Base-by-base conservation (phyloP, 257 asterid genomes). In the Salvia miltiorrhiza region DNA sequence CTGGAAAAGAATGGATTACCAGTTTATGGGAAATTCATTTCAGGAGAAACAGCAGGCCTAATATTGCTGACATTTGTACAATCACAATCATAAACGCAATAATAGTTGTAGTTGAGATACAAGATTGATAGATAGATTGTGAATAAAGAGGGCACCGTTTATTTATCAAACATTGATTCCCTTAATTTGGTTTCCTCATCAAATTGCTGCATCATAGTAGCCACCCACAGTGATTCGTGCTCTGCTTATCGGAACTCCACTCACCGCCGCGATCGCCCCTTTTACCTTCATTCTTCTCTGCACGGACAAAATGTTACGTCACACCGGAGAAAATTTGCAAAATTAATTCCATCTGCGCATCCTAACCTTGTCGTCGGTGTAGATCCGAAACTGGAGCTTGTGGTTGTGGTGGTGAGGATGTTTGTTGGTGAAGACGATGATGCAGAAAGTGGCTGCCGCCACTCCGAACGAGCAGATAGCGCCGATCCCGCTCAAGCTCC, bases 381-480 rank as follows among this genome's bases (percentile, higher is more conserved):
- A 81, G 65, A 84, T 74, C 69, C 84, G 91, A 20, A 88, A 87
- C 16, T 72, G 87, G 44, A 87, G 81, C 80, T 79, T 82, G 40
- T 76, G 86, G 52, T 79, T 75, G 40, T 79, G 78, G 10, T 79
- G 78, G 10, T 62, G 81, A 2, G 53, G 75, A 14, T 75, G 81
- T 39, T 67, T 66, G 23, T 67, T 66, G 76, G 79, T 78, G 39
- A 89, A 50, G 47, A 83, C 30, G 48, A 92, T 37, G 80, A 92
- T 73, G 82, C 88, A 92, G 24, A 86, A 75, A 13, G 97, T 72
- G 9, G 85, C 90, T 19, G 86, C 89, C 69, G 81, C 95, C 63
- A 86, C 79, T 11, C 94, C 96, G 11, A 92, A 82, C 1, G 96
- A 80, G 68, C 94, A 89, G 64, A 92, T 80, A 10, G 96, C 95